phyloP scores from a whole-genome alignment of 1,284 basidiomycete genomes.

The Cutaneotrichosporon spelunceum region DNA sequence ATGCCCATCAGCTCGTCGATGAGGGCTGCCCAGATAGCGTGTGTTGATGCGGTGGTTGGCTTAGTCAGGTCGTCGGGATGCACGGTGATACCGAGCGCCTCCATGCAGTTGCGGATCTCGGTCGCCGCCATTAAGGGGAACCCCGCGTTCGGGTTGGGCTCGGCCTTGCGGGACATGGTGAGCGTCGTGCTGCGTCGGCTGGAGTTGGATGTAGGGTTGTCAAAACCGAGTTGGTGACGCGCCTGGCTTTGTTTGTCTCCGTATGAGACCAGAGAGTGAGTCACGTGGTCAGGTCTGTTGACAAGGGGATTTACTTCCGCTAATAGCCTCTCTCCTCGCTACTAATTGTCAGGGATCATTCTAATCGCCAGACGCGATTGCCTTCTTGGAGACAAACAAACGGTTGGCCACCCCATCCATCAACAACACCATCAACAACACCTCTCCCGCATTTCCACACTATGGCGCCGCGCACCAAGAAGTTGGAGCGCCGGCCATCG shows the following conservation, averaged over 20 bases:
- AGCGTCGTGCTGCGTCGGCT: neutral
- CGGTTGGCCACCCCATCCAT: neutral
- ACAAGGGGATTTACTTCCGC: constrained; percentile 6
- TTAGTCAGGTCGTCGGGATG: constrained; percentile 66
- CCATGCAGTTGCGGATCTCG: constrained; percentile 36
- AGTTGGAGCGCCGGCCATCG: constrained; percentile 19
- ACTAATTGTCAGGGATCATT: neutral
- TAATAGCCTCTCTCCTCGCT: neutral
- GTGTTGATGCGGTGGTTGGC: constrained; percentile 66
- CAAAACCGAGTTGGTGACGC: neutral
- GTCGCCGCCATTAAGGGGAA: constrained; percentile 39
- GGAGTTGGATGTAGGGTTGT: neutral
- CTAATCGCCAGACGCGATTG: constrained; percentile 15
- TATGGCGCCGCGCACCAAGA: constrained; percentile 21
- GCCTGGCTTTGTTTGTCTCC: constrained; percentile 13
- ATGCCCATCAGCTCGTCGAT: constrained; percentile 68
- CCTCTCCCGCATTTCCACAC: no score
- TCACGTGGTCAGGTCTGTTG: neutral
- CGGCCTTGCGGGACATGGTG: constrained; percentile 22
- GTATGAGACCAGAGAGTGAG: neutral
- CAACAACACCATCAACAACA: constrained; percentile 1
- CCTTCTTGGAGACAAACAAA: constrained; percentile 15
- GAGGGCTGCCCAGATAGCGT: constrained; percentile 55
- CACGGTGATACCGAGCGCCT: constrained; percentile 52
- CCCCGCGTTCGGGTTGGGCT: constrained; percentile 22